Base-by-base conservation (phyloP, 2,329 filamentous ascomycete genomes). In the Dactylella cylindrospora region DNA sequence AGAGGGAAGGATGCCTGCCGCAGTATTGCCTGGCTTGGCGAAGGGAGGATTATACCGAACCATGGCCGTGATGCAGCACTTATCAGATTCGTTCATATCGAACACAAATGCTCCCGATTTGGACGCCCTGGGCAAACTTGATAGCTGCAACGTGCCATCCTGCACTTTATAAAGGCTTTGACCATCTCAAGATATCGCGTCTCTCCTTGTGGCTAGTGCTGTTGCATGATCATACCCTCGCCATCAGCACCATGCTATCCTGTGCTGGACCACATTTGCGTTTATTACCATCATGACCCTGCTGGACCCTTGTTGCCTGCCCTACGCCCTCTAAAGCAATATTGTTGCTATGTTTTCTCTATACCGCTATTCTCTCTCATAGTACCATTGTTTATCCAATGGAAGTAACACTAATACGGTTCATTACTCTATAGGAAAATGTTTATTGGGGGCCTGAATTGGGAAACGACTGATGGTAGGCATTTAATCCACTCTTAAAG, bases 371-470 rank as follows among this genome's bases (percentile, higher is more conserved):
- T 28, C 4, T 20, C 1, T 53, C 25, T 15, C 4, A 12, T 28
- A 39, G 5, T 8, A 39, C 9, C 29, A 9, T 10, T n/a, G 36
- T 20, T 36, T 45, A 17, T 25, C 26, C 46, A 39, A 41, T 33
- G 40, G 31, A 17, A n/a, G 22, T 23, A 10, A 41, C 40, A 54
- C 59, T 55, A 45, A 64, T 55, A 50, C 29, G 25, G 13, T 33
- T 33, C 13, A 20, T 62, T 68, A 69, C 66, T 71, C 59, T 69
- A 70, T 76, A 98, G 93, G 71, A 98, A 98, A 78, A 98, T 98
- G 93, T 98, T 98, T 70, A 98, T 98, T 74, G 93, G 93, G 70
- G 93, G 93, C 32, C 77, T 98, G 51, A 98, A 98, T 72, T 98
- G 93, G 93, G 93, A 98, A 75, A 98, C 93, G 12, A 97, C 93